Evolutionary conservation across 208 protist species (phyloP), one percentile per base, ranked within the genome.

Genomic region (Crithidia fasciculata): DNA sequence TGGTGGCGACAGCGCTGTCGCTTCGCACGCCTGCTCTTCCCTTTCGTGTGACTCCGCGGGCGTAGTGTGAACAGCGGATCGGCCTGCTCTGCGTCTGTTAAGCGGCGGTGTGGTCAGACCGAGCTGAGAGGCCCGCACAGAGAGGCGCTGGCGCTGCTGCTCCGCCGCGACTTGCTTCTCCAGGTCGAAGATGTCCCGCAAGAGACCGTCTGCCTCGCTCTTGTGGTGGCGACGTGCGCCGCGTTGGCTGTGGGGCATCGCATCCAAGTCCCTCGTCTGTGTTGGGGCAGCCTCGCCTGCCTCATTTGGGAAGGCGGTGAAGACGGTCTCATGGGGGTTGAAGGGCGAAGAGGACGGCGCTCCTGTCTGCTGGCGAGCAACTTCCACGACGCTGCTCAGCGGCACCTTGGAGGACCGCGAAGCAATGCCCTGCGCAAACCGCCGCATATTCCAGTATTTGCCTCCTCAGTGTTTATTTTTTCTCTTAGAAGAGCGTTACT

Each of bases 61-160:
- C 6, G 56, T 9, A 2, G 57, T 43, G 2, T 12, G 45, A 13
- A 40, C n/a, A 36, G 7, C 50, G 2, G 45, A 9, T n/a, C 13
- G 9, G 28, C 8, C 19, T 16, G 19, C 49, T n/a, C 5, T 28
- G 2, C 2, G 5, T 9, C 3, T 18, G 28, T 8, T 18, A 15
- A 4, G 10, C 39, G 16, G 45, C 5, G 52, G 18, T 0, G 8
- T 60, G 3, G 43, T 53, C 67, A 28, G 28, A 28, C 28, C 28
- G 28, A 80, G 62, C 44, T 69, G 37, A 8, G 74, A 73, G 5
- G 74, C 74, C 1, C 67, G 63, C 12, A 80, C 64, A 5, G 74
- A 80, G 1, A 80, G 53, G 41, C 74, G 74, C 15, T 72, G 45
- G 9, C 74, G 74, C 62, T 66, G 69, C 54, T 80, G 74, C 69